Base-by-base conservation (phyloP, 306 rosid species). In the Mimosa pudica region DNA sequence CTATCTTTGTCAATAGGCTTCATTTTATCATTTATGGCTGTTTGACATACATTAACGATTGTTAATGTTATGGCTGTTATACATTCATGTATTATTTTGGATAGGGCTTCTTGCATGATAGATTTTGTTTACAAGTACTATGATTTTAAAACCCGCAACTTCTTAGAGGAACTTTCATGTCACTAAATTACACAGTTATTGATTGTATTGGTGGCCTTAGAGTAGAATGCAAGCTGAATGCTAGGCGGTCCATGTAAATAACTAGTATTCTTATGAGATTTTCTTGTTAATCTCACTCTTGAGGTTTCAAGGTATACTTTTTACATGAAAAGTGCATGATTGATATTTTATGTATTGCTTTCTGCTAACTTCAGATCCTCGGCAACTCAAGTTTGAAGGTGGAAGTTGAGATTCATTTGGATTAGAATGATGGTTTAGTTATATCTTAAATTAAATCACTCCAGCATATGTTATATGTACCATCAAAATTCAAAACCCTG, bases 341-440 rank as follows among this genome's bases (percentile, higher is more conserved):
- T 45, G n/a, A 11, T 10, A 9, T 20, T 75, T 78, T 64, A 78
- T 77, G n/a, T 8, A 42, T 61, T 24, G 79, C 49, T 62, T 70
- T 57, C 78, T 84, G 46, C 45, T 79, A 79, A 78, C 42, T 38
- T 3, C 86, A 90, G 95, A 84, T 88, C 84, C 90, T 90, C 77
- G 84, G 93, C 74, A 85, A 85, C 81, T 73, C 86, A 51, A 85
- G 78, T 73, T 46, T 90, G 84, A 90, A 89, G 90, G 90, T 89
- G 97, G 95, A 89, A 76, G 95, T 85, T 32, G 97, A 90, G 81
- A 87, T 90, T 81, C 92, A 85, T 1, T 89, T 90, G 79, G 93
- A 90, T 78, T 90, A 86, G 77, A 79, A 41, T 57, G 73, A 81
- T 36, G 68, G 61, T 17, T 46, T 68, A 30, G 18, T 69, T 63